Conservation (phyloP, 257 asterid genomes). For the Capsicum pubescens region DNA sequence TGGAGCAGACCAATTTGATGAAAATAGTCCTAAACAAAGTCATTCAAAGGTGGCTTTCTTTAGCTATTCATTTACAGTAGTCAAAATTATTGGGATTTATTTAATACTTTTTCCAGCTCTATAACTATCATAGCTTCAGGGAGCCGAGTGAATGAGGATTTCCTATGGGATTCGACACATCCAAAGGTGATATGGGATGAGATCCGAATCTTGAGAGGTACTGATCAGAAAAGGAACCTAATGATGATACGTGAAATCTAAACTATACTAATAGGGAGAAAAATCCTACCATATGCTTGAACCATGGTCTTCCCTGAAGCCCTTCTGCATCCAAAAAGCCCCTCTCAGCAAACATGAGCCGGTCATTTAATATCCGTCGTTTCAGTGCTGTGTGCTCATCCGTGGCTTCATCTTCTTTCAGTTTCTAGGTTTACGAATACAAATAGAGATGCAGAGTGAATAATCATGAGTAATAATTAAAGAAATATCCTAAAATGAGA, state of each 20-base stretch:
- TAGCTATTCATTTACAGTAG: not conserved
- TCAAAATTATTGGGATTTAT: not conserved
- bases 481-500: not conserved
- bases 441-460: not conserved
- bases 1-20: not conserved
- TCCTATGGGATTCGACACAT: not conserved
- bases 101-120: not conserved
- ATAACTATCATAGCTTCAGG: not conserved
- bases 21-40: constrained; percentile 12
- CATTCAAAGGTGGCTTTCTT: constrained; percentile 3
- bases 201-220: not conserved
- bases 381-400: constrained; percentile 49
- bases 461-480: not conserved
- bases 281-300: constrained; percentile 81
- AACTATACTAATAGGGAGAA: not conserved
- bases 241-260: constrained; percentile 11
- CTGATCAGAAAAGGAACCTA: not conserved
- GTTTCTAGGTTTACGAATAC: constrained; percentile 48
- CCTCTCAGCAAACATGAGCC: constrained; percentile 80
- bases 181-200: not conserved
- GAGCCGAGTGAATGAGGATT: not conserved
- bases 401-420: constrained; percentile 41
- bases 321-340: constrained; percentile 87
- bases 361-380: constrained; percentile 71
- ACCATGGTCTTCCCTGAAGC: constrained; percentile 73